Conservation (phyloP, 768 basidiomycete genomes). For the Paxillus ammoniavirescens region DNA sequence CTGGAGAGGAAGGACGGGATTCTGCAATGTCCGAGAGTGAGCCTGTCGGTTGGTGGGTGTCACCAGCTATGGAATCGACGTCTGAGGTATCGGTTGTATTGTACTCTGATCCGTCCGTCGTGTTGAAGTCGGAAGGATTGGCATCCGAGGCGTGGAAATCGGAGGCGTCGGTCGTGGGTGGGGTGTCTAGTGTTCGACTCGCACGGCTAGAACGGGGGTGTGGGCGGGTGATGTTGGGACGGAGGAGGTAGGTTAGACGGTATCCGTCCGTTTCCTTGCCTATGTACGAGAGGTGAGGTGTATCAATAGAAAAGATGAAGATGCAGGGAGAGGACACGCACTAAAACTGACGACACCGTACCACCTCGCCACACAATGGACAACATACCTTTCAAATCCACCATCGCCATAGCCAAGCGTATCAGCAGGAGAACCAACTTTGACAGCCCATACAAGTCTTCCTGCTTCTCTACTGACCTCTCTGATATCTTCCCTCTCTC, state of each 20-base stretch:
- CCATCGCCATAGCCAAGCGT: constrained; percentile 40
- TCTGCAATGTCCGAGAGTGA: constrained; percentile 27
- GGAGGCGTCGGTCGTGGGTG: constrained; percentile 68
- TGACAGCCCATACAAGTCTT: constrained; percentile 71
- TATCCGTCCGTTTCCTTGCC: constrained; percentile 46
- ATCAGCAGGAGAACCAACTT: background rate
- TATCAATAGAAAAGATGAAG: background rate
- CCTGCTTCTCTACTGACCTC: constrained; percentile 67
- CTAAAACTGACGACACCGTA: constrained; percentile 81
- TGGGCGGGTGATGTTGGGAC: constrained; percentile 70
- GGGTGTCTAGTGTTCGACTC: constrained; percentile 54
- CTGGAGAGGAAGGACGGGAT: constrained; percentile 28
- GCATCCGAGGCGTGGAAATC: constrained; percentile 51
- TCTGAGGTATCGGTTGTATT: constrained; percentile 21
- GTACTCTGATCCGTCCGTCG: constrained; percentile 20
- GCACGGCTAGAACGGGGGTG: constrained; percentile 38
- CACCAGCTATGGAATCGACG: constrained; percentile 17
- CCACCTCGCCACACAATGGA: constrained; percentile 81
- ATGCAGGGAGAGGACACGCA: constrained; percentile 37
- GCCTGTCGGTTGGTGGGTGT: constrained; percentile 6
- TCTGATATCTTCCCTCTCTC: constrained; percentile 50
- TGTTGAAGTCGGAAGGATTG: constrained; percentile 36
- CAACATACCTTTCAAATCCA: constrained; percentile 74
- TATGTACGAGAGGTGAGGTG: constrained; percentile 20
- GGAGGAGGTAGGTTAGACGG: constrained; percentile 76